Evolutionary conservation across 768 basidiomycete genomes (phyloP), one percentile per base, ranked within the genome.

Genomic region (Tylopilus subfusipes): DNA sequence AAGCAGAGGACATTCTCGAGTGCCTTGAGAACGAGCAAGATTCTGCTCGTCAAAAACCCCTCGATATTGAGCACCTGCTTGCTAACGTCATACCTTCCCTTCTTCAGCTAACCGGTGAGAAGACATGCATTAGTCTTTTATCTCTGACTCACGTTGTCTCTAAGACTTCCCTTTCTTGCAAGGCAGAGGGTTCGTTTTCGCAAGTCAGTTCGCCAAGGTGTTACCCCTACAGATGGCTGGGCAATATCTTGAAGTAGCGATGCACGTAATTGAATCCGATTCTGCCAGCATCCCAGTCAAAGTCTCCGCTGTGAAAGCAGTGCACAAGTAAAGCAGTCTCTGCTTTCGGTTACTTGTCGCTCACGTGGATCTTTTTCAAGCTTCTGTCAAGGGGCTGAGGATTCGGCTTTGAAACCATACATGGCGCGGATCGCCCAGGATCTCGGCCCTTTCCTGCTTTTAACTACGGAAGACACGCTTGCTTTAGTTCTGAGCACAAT

Each of bases 151-250:
- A 53, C 50, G 10, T 46, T 13, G 5, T 42, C 14, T 36, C 25
- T 24, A 27, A 96, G 95, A 92, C 22, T 80, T 78, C 52, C 93
- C 93, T 0, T 99, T 98, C 81, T 71, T 99, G 27, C 96, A 98
- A 72, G 97, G 96, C 12, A 81, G 97, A 56, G 90, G 85, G 0
- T 97, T 98, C 56, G 91, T 98, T 42, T 95, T 98, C 61, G 93
- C 94, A 3, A 93, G 92, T 64, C 88, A 93, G 64, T 98, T 84
- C 65, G 80, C 90, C 1, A 82, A 83, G 59, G 71, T 88, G 11
- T 76, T 98, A 5, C 88, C 93, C 0, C 62, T 79, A 13, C 77
- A 83, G 52, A 77, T 94, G 45, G 85, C 90, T 2, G 82, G 82
- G 1, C 91, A 94, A 63, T 98, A 98, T 66, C 76, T 98, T 31